Base-by-base conservation (phyloP, 768 basidiomycete genomes). In the Pisolithus tinctorius region DNA sequence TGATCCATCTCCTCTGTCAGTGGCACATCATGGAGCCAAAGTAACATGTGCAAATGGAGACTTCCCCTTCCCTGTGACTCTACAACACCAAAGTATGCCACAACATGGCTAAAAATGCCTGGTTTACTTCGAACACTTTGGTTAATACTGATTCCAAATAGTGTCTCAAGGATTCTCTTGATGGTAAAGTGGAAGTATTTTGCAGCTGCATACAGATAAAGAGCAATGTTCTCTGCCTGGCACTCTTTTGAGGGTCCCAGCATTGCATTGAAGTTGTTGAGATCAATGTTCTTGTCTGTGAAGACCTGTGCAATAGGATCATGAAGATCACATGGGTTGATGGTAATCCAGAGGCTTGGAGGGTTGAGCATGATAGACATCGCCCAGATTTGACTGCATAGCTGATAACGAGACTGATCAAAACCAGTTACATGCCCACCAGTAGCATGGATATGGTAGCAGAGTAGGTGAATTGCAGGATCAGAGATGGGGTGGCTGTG, bases 21-120 rank as follows among this genome's bases (percentile, higher is more conserved):
- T 9, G 46, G 46, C 13, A 34, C 30, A 17, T 47, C 8, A 2
- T 36, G 11, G 2, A 47, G 9, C 6, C 20, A 47, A 1, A 47
- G 4, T 5, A 47, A 17, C 20, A 47, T 7, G 34, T 47, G 46
- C 1, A 47, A n/a, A 10, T 47, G 76, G 2, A 78, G 59, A 0
- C 66, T 71, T 0, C 75, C 76, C 2, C 70, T 54, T 1, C 69
- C 72, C 55, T 76, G 74, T 0, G 65, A 55, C 56, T 77, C 73
- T 0, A 74, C 69, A 0, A 60, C 52, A 0, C 71, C 73, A 20
- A 6, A 50, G 39, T 58, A 56, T 5, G 6, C 59, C 14, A 29
- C 8, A 0, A 60, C 48, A 2, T 34, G 5, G 0, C 70, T 63
- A 7, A 71, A 49, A 0, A 75, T 56, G 1, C 77, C 77, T 2